Evolutionary conservation across 192 early-diverging fungal genomes (phyloP), one percentile per base, ranked within the genome.

Genomic region (Diversispora eburnea): DNA sequence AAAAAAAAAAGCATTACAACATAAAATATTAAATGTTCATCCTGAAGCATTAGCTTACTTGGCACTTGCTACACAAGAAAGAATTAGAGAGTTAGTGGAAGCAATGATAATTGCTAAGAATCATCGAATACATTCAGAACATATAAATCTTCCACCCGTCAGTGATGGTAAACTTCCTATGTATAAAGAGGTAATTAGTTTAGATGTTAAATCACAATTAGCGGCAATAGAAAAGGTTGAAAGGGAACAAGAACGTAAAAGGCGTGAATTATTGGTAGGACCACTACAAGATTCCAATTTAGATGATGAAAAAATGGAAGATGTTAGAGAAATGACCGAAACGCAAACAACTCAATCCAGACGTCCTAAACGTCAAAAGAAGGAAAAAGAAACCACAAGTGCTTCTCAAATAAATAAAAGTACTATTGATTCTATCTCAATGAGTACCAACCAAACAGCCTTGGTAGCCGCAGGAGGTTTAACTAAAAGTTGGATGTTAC

Each of bases 181-280:
- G 45, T 93, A 90, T 78, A 89, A 88, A 70, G 85, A 91, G 52
- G 80, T 82, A 4, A 81, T 90, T 10, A 84, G 84, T 54, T 82
- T 87, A 76, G 90, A 93, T 66, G 86, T 88, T 19, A 86, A 86
- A 73, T 84, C 85, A 48, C 91, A 93, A 77, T 80, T 93, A 33
- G 66, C 84, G 55, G 89, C 88, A 13, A 80, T 93, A 52, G 89
- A 91, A 77, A 86, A 87, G 65, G 86, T 88, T 15, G 89, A 90
- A 58, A 80, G 85, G 46, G 81, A 90, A 74, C 80, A 84, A 70
- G 90, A 93, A 70, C 83, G 87, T 9, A 81, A 82, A 69, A 82
- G 90, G 20, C 77, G 87, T 51, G 79, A 81, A 60, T 70, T 74
- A 22, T 70, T 87, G 43, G 67, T 76, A 5, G 83, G 83, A 13